Base-by-base conservation (phyloP, 2,329 filamentous ascomycete species). In the Falciphora oryzae region DNA sequence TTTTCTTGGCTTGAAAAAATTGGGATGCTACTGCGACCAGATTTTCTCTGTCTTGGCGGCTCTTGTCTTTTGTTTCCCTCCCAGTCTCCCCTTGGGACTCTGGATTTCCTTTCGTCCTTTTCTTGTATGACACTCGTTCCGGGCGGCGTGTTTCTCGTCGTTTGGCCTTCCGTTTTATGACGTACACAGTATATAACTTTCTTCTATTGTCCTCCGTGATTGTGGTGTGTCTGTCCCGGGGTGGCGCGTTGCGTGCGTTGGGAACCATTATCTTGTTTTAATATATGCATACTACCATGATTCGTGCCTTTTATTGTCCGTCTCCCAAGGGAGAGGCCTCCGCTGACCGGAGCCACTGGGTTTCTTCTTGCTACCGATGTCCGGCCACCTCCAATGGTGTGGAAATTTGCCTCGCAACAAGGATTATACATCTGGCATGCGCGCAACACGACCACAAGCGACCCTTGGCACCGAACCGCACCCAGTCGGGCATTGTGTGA, bases 101-200 rank as follows among this genome's bases (percentile, higher is more conserved):
- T 53, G 44, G 18, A 7, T n/a, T 53, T 53, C 44, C 16, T 53
- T 5, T 10, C 18, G 22, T 53, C 44, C 22, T 3, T 53, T 53
- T 11, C 7, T n/a, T 53, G 44, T 7, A 53, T n/a, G 44, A 53
- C 44, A n/a, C 44, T 53, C 44, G 5, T n/a, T 53, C 18, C 44
- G 44, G 44, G 3, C 1, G 44, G 44, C 44, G 18, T 7, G 18
- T 10, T n/a, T 53, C 5, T 53, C 2, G 44, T 11, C 44, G 44
- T n/a, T 22, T 13, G 4, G 22, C 2, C 22, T 53, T 53, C 4
- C 44, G 44, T 53, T 53, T 8, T 53, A 53, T n/a, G 44, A 53
- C 57, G 11, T 58, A 58, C 57, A 27, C 28, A 58, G 57, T 58
- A 58, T 58, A 58, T 57, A 68, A 69, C 13, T 66, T 68, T n/a